Conservation (phyloP, 2,329 filamentous ascomycete species). For the Zarea fungicola region DNA sequence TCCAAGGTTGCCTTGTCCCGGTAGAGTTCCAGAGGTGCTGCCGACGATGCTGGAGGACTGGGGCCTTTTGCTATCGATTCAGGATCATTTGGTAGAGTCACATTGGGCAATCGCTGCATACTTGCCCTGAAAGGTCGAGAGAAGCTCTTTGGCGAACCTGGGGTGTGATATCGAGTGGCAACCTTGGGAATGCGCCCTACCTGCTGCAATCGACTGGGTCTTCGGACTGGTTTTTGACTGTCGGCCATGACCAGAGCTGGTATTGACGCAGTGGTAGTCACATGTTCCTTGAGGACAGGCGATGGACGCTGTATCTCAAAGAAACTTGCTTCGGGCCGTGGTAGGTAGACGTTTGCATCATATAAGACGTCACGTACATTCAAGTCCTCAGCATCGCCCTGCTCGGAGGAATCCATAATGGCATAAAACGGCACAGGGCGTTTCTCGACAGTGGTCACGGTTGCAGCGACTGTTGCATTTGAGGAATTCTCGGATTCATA, state of each 20-base stretch:
- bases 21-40: conserved; percentile 33
- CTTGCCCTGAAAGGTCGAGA: conserved; percentile 71
- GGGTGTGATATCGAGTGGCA: conserved; percentile 61
- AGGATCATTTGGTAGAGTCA: conserved; percentile 23
- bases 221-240: conserved; percentile 1
- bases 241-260: not conserved
- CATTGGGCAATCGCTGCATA: conserved; percentile 30
- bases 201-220: conserved; percentile 63
- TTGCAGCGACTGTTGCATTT: conserved; percentile 37
- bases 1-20: conserved; percentile 31
- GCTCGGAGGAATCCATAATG: conserved; percentile 55
- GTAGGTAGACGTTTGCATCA: conserved; percentile 30
- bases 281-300: not conserved
- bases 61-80: conserved; percentile 46
- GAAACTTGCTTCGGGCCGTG: conserved; percentile 3
- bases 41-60: conserved; percentile 36
- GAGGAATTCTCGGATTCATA: conserved; percentile 33
- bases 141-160: conserved; percentile 71
- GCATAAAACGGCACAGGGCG: conserved; percentile 56
- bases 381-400: conserved; percentile 40
- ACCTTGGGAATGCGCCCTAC: conserved; percentile 84
- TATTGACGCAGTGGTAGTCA: not conserved
- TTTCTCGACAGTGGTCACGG: conserved; percentile 43
- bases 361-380: conserved; percentile 43
- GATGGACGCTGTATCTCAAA: conserved; percentile 3